Evolutionary conservation across 495 filamentous ascomycete species (phyloP), one percentile per base, ranked within the genome.

Genomic region (Pyronema domesticum): DNA sequence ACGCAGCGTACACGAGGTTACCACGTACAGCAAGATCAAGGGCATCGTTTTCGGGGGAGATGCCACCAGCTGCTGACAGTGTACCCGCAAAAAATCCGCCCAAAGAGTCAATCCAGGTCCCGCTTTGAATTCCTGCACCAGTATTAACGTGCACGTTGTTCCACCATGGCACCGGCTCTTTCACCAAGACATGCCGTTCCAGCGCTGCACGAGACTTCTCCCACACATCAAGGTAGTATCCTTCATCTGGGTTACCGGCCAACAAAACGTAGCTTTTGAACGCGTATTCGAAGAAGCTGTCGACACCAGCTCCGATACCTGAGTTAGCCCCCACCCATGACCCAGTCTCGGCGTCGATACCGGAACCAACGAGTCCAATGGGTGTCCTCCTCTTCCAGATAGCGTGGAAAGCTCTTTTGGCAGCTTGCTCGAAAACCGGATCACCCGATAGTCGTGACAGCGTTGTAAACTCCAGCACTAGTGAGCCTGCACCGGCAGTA

Each of bases 251-350:
- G 44, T 85, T 75, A 5, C 84, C 80, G 1, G 89, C 94, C 14
- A 95, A 77, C 7, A 98, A 69, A 57, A 98, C 82, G 59, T 93
- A 80, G 1, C 88, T 83, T 65, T 98, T 98, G 64, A 95, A 75
- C 1, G 91, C 91, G 65, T 98, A 98, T 70, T 98, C 91, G 61
- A 89, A 96, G 69, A 96, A 98, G 69, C 88, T 95, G 67, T 96
- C 91, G 58, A 93, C 83, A 14, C 91, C 93, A 1, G 91, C 91
- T 37, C 91, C 91, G 61, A 98, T 89, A 13, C 93, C 91, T 17
- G 89, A 77, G 64, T 82, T 88, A 6, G 86, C 76, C 33, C 81
- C 81, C 50, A 89, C 81, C 91, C 91, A 98, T 56, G 84, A 76
- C 0, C 91, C 91, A 33, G 77, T 82, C 61, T 98, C 91, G 7